Evolutionary conservation across 805 yeast species (phyloP).

Genomic region (Torulaspora microellipsoides): DNA sequence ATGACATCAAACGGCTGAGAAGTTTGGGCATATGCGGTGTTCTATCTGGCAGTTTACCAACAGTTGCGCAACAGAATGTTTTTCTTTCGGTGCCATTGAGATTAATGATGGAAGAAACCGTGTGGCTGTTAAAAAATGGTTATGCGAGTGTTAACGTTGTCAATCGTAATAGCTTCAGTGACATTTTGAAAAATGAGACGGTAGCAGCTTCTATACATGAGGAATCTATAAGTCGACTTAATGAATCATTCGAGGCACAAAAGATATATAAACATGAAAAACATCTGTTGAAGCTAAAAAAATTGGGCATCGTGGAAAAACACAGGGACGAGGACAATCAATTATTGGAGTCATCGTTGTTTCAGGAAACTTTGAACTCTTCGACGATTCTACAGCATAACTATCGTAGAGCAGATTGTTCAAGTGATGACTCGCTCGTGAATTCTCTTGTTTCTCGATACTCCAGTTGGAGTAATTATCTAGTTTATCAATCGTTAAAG

Average conservation of each 20-base stretch:
- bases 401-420: background rate
- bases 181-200: conserved; percentile 6
- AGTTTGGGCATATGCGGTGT: conserved; percentile 68
- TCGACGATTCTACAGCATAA: conserved; percentile 8
- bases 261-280: conserved; percentile 20
- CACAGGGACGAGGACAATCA: conserved; percentile 3
- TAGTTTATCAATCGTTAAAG: conserved; percentile 35
- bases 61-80: conserved; percentile 91
- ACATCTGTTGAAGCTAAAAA: conserved; percentile 18
- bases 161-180: conserved; percentile 35
- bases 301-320: conserved; percentile 15
- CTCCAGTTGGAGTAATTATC: conserved; percentile 22
- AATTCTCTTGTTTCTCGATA: background rate
- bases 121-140: conserved; percentile 51
- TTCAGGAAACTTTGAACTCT: conserved; percentile 20
- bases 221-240: conserved; percentile 3
- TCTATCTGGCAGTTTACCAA: conserved; percentile 75
- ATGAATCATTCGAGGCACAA: conserved; percentile 20
- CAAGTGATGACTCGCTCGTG: background rate
- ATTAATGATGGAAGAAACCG: conserved; percentile 66
- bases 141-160: conserved; percentile 41
- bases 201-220: conserved; percentile 10
- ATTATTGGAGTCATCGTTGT: conserved; percentile 25
- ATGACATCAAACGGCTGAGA: conserved; percentile 51
- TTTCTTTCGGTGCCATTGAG: conserved; percentile 80